Evolutionary conservation across 2,329 filamentous ascomycete species (phyloP), one percentile per base, ranked within the genome.

Genomic region (Pseudofabraea citricarpa): DNA sequence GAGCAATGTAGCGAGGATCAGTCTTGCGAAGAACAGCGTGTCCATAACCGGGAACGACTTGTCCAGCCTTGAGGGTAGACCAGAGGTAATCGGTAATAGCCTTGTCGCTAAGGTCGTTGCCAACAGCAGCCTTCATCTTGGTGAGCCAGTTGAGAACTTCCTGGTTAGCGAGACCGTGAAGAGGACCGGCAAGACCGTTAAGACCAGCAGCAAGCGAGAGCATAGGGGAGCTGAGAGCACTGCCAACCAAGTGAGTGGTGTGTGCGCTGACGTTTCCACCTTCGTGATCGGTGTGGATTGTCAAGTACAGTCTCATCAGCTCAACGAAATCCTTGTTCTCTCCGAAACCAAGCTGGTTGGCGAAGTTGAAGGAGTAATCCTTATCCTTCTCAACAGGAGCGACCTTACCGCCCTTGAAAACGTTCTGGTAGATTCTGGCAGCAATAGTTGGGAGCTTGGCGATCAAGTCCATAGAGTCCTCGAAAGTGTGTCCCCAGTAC

Each of bases 331-430:
- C 91, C 62, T 81, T 77, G 83, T 98, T 97, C 63, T 85, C 82
- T 61, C 87, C 87, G 69, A 93, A 98, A 63, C 93, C 93, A 60
- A 98, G 89, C 83, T 95, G 90, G 83, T 97, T 97, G 73, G 93
- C 90, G 69, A 98, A 87, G 86, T 98, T 98, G 87, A 85, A 98
- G 61, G 85, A 81, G 78, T 96, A 98, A 69, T 98, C 93, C 87
- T 97, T 93, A 77, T 97, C 91, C 81, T 95, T 94, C 79, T 97
- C 85, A 68, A 95, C 81, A 44, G 90, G 69, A 49, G 89, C 87
- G 57, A 98, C 91, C 85, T 97, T 97, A 75, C 93, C 93, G 65
- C 95, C 93, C 84, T 97, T 96, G 88, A 95, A 98, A 69, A 97
- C 85, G 71, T 98, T 98, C 78, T 95, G 93, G 85, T 98, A 98